Conservation (phyloP, 305 asterid genomes). For the Solanum chacoense region DNA sequence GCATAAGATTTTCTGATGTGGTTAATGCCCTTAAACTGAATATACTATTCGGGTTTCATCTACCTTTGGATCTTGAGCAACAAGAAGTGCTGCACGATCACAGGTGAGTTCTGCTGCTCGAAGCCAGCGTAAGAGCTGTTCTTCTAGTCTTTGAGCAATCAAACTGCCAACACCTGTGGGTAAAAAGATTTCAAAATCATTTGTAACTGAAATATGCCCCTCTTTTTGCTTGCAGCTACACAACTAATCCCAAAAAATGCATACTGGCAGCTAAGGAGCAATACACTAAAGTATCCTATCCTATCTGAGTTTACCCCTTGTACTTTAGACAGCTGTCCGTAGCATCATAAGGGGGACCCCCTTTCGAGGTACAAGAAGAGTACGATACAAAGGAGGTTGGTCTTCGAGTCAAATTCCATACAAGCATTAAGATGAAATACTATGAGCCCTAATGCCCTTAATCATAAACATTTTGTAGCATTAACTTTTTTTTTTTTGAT, state of each 20-base stretch:
- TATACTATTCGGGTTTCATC: not conserved
- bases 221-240: not conserved
- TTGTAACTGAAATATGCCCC: not conserved
- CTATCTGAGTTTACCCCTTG: not conserved
- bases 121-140: slow-evolving; percentile 90
- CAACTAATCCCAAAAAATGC: not conserved
- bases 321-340: not conserved
- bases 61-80: slow-evolving; percentile 94
- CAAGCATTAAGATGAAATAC: not conserved
- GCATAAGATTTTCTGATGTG: not conserved
- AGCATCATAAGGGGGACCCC: not conserved
- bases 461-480: not conserved
- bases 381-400: not conserved
- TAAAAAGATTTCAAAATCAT: not conserved
- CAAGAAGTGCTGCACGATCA: slow-evolving; percentile 94
- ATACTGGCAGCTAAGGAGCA: not conserved
- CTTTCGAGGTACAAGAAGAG: not conserved
- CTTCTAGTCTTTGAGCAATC: slow-evolving; percentile 83
- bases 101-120: slow-evolving; percentile 96
- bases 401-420: not conserved
- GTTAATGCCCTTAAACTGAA: not conserved
- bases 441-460: not conserved
- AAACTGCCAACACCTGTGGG: slow-evolving; percentile 68
- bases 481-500: not conserved
- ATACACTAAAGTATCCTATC: not conserved